phyloP scores from a whole-genome alignment of 2,329 filamentous ascomycete genomes.

The Monosporascus sp. region DNA sequence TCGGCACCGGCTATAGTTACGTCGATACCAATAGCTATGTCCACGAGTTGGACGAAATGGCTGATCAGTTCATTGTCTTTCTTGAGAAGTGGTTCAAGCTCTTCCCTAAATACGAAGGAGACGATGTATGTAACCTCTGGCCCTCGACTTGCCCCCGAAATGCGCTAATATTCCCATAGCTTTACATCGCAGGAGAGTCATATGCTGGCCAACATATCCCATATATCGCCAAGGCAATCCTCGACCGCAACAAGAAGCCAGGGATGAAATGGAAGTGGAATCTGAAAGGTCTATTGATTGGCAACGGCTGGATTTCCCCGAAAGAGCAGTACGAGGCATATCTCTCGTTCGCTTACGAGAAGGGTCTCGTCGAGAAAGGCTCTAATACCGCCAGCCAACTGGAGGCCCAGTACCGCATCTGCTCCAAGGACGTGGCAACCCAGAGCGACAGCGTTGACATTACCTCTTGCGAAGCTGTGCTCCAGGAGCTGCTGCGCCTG shows the following conservation, averaged over 20 bases:
- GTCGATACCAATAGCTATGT: constrained; percentile 85
- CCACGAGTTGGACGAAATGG: constrained; percentile 83
- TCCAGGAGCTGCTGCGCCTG: constrained; percentile 64
- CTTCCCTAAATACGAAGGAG: constrained; percentile 85
- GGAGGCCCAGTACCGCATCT: constrained; percentile 64
- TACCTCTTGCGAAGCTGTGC: constrained; percentile 66
- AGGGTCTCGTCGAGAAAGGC: constrained; percentile 64
- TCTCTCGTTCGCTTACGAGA: constrained; percentile 73
- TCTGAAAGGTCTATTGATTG: constrained; percentile 80
- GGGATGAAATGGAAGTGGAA: constrained; percentile 59
- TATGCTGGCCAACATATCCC: constrained; percentile 97
- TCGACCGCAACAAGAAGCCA: constrained; percentile 74
- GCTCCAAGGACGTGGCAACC: constrained; percentile 55
- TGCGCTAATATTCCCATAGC: constrained; percentile 40
- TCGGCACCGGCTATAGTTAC: constrained; percentile 94
- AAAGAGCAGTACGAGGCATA: constrained; percentile 86
- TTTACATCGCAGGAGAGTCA: constrained; percentile 94
- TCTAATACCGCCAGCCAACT: constrained; percentile 60
- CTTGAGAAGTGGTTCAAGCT: constrained; percentile 85
- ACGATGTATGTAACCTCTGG: constrained; percentile 65
- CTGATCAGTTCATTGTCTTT: constrained; percentile 79
- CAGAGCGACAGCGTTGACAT: constrained; percentile 60
- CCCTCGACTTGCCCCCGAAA: background rate
- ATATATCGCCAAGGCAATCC: constrained; percentile 87
- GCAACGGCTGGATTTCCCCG: constrained; percentile 96